A percentile compares a stretch with the other conserved stretches of the same genome.
Conservation (phyloP, 169 alveolate species). For the Plasmodium reichenowi region DNA sequence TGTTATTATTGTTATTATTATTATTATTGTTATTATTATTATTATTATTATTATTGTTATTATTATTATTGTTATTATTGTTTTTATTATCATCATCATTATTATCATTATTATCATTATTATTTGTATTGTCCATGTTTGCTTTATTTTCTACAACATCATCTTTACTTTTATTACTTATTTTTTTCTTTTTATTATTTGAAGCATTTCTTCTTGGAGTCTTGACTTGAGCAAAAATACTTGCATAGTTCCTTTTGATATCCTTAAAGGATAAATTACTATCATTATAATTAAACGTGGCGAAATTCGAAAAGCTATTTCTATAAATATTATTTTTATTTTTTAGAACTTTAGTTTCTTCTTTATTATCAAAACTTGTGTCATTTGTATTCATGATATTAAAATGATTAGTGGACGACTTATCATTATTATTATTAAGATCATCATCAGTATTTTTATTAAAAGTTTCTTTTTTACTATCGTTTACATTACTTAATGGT, state of each 20-base stretch:
- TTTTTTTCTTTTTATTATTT: constrained; percentile 17
- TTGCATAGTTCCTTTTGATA: constrained; percentile 63
- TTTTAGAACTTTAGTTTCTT: constrained; percentile 8
- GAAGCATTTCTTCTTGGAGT: constrained; percentile 36
- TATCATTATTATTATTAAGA: background rate
- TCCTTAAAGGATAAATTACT: constrained; percentile 70
- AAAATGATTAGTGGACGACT: background rate
- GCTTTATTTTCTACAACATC: background rate
- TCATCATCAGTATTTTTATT: background rate
- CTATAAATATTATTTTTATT: constrained; percentile 22
- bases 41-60: background rate
- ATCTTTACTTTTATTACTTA: constrained; percentile 2
- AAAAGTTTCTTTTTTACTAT: background rate
- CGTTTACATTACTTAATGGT: background rate
- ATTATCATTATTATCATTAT: no score
- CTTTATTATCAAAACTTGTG: background rate
- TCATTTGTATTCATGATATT: background rate
- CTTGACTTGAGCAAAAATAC: constrained; percentile 62
- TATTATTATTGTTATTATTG: no score
- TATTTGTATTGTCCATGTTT: background rate
- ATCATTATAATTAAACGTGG: constrained; percentile 50
- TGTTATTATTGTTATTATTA: background rate
- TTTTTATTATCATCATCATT: no score
- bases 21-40: no score
- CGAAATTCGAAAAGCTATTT: constrained; percentile 61